Conservation (phyloP, 495 filamentous ascomycete species). For the Aspergillus olivimuriae region DNA sequence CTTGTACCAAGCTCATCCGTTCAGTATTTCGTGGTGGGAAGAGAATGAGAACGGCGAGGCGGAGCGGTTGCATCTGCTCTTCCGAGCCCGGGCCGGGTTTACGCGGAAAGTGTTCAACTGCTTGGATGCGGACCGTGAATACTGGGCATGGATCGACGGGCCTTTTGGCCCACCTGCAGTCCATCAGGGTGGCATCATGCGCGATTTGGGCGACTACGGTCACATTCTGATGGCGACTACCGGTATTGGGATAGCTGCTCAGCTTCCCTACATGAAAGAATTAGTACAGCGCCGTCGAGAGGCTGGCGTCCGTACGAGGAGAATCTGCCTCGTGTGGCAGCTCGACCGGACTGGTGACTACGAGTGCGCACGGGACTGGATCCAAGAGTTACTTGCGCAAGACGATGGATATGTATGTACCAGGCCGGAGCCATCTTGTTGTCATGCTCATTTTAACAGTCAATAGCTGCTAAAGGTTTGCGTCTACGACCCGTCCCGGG, state of each 20-base stretch:
- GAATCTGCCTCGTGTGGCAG: slow-evolving; percentile 27
- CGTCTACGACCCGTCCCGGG: background rate
- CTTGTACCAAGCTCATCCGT: slow-evolving; percentile 24
- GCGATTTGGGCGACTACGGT: slow-evolving; percentile 24
- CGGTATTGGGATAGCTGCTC: slow-evolving; percentile 30
- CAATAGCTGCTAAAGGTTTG: slow-evolving; percentile 6
- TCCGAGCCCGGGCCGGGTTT: slow-evolving; percentile 26
- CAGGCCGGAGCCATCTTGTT: background rate
- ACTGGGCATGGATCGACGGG: slow-evolving; percentile 26
- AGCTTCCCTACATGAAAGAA: slow-evolving; percentile 32
- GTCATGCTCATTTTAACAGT: background rate
- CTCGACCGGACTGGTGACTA: slow-evolving; percentile 18
- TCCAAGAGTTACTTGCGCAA: slow-evolving; percentile 14
- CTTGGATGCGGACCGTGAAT: slow-evolving; percentile 9
- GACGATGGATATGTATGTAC: slow-evolving; percentile 16
- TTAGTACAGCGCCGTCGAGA: slow-evolving; percentile 24
- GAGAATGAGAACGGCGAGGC: slow-evolving; percentile 13
- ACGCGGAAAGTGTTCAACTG: slow-evolving; percentile 15
- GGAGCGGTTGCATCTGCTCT: slow-evolving; percentile 17
- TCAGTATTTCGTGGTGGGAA: slow-evolving; percentile 30
- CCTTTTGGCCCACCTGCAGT: slow-evolving; percentile 22
- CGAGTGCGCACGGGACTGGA: slow-evolving; percentile 14
- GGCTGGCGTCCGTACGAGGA: slow-evolving; percentile 20
- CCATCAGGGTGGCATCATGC: slow-evolving; percentile 4
- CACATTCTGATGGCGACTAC: slow-evolving; percentile 28